Evolutionary conservation across 306 rosid species (phyloP).

Genomic region (Quercus cerris): DNA sequence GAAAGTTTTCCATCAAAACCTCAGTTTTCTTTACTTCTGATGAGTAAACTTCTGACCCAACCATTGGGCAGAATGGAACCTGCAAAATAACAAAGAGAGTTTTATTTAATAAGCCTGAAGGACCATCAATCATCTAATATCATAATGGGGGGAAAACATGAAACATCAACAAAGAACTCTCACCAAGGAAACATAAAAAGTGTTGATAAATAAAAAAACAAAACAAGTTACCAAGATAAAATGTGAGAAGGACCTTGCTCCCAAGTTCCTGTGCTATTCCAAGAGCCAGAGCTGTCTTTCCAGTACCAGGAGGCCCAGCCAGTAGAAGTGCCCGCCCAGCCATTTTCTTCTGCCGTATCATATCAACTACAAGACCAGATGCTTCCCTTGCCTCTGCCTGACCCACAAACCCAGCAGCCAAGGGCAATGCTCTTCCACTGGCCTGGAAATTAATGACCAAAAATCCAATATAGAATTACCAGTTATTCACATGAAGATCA

Average conservation of each 20-base stretch:
- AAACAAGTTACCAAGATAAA: neutral
- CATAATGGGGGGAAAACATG: neutral
- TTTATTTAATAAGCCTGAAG: neutral
- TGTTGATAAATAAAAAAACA: neutral
- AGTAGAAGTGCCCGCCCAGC: slow-evolving; percentile 92
- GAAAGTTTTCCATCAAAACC: slow-evolving; percentile 90
- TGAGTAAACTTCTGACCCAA: slow-evolving; percentile 95
- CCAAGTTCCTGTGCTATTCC: slow-evolving; percentile 97
- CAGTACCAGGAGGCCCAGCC: slow-evolving; percentile 99
- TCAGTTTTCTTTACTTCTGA: slow-evolving; percentile 96
- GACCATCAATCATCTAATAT: neutral
- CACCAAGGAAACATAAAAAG: neutral
- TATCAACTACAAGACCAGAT: slow-evolving; percentile 83
- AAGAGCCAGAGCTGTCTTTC: slow-evolving; percentile 94
- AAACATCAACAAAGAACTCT: neutral
- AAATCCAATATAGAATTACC: neutral
- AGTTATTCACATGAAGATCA: slow-evolving; percentile 4
- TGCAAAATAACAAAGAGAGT: slow-evolving; percentile 13
- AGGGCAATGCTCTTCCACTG: slow-evolving; percentile 68
- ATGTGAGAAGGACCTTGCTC: slow-evolving; percentile 68
- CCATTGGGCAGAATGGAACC: slow-evolving; percentile 99
- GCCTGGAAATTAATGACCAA: slow-evolving; percentile 33
- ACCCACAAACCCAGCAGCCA: slow-evolving; percentile 95
- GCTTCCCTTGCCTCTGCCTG: slow-evolving; percentile 97
- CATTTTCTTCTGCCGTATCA: slow-evolving; percentile 97